Percentiles rank a stretch among this genome's conserved stretches.
phyloP scores from a whole-genome alignment of 2,329 filamentous ascomycete genomes.

The Aspergillus fumigatus region DNA sequence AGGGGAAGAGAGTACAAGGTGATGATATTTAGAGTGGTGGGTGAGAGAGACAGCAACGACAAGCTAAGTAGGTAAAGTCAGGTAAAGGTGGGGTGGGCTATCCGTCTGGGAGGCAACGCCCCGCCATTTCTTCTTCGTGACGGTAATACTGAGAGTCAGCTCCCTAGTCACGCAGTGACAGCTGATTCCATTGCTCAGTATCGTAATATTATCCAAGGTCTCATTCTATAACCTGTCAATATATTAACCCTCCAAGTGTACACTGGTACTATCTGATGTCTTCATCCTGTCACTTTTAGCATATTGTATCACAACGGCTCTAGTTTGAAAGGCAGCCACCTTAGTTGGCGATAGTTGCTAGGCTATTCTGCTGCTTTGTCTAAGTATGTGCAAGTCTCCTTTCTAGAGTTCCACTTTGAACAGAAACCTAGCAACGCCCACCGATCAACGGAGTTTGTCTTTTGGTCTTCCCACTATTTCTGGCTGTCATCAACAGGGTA shows the following conservation, averaged over 20 bases:
- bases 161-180: background rate
- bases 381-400: background rate
- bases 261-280: background rate
- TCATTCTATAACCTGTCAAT: background rate
- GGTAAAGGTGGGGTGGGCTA: background rate
- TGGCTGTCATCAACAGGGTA: background rate
- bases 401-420: background rate
- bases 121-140: background rate
- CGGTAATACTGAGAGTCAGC: background rate
- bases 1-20: slow-evolving; percentile 1
- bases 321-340: background rate
- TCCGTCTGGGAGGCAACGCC: background rate
- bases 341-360: background rate
- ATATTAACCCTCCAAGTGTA: background rate
- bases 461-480: background rate
- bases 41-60: slow-evolving; percentile 7
- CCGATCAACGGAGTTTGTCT: background rate
- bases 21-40: slow-evolving; percentile 9
- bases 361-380: background rate
- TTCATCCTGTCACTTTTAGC: background rate
- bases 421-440: background rate
- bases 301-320: background rate
- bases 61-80: slow-evolving; percentile 3
- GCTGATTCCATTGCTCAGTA: background rate
- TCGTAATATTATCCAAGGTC: background rate